phyloP scores from a whole-genome alignment of 1,139 yeast genomes.

The Torulaspora globosa region DNA sequence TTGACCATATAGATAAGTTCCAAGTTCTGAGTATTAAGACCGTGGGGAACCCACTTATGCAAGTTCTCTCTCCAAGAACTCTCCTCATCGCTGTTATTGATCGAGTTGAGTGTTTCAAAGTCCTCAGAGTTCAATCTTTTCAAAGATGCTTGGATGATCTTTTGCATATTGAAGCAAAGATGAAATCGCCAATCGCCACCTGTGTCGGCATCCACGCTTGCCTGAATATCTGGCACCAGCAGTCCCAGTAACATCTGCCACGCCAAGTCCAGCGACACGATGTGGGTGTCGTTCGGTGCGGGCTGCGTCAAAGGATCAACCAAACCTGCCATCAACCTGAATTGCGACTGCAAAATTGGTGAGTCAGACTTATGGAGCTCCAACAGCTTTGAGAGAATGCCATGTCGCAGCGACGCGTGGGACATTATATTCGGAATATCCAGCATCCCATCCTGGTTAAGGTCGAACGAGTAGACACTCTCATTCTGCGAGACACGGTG shows the following conservation, averaged over 20 bases:
- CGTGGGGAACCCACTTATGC: conserved; percentile 52
- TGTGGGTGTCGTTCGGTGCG: conserved; percentile 49
- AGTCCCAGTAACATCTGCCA: conserved; percentile 52
- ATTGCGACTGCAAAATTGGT: conserved; percentile 27
- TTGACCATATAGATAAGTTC: conserved; percentile 51
- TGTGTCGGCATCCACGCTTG: conserved; percentile 6
- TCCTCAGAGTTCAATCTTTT: conserved; percentile 45
- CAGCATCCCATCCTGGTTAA: conserved; percentile 24
- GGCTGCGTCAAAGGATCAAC: conserved; percentile 71
- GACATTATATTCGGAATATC: conserved; percentile 29
- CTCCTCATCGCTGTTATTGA: conserved; percentile 44
- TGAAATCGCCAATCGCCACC: conserved; percentile 38
- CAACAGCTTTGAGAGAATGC: conserved; percentile 26
- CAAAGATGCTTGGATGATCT: conserved; percentile 44
- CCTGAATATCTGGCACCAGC: conserved; percentile 27
- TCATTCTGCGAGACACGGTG: conserved; percentile 17
- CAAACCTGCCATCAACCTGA: conserved; percentile 37
- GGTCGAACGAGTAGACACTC: conserved; percentile 33
- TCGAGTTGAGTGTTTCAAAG: conserved; percentile 44
- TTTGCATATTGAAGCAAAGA: conserved; percentile 44
- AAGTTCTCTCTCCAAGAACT: conserved; percentile 43
- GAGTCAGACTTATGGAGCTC: conserved; percentile 17
- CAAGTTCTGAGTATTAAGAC: conserved; percentile 40
- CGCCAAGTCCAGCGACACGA: conserved; percentile 52
- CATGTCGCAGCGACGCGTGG: conserved; percentile 34